These are phyloP conservation scores for Populus nigra DNA, from an alignment of 345 rosid genomes.

Conservation along the genomic window DNA sequence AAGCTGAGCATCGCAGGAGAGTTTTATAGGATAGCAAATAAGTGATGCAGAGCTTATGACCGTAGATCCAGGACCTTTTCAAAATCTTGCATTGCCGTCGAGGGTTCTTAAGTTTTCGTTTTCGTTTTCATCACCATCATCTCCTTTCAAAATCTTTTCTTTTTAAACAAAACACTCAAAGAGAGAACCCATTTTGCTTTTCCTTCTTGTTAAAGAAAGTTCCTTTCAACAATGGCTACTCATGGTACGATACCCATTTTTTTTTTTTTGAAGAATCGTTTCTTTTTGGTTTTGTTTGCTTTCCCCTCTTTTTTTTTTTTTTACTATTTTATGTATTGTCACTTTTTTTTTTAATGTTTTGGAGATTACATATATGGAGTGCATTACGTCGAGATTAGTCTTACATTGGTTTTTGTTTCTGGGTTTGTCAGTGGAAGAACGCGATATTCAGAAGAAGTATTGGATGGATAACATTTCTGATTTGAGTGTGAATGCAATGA, in stretches of 20 bases:
- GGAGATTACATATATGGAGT: neutral
- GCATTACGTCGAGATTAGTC: neutral
- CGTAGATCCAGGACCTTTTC: slow-evolving; percentile 80
- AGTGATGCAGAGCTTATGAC: slow-evolving; percentile 55
- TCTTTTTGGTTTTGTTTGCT: neutral
- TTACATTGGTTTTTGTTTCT: slow-evolving; percentile 1
- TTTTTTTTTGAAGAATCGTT: no score
- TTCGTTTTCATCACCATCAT: neutral
- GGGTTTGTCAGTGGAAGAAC: slow-evolving; percentile 55
- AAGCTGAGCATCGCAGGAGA: neutral
- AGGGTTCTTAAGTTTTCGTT: slow-evolving; percentile 42
- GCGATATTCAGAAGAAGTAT: slow-evolving; percentile 69
- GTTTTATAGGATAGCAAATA: neutral
- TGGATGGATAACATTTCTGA: slow-evolving; percentile 79
- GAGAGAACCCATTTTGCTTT: neutral
- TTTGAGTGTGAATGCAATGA: slow-evolving; percentile 85
- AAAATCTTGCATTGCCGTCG: slow-evolving; percentile 64
- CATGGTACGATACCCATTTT: slow-evolving; percentile 26
- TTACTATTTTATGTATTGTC: neutral
- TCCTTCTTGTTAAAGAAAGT: neutral
- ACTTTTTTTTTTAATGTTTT: neutral
- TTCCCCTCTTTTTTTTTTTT: neutral
- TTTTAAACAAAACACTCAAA: neutral
- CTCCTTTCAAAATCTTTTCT: neutral
- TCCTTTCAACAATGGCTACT: slow-evolving; percentile 41